Conservation (phyloP, 1,139 yeast genomes). For the Taphrina wiesneri region DNA sequence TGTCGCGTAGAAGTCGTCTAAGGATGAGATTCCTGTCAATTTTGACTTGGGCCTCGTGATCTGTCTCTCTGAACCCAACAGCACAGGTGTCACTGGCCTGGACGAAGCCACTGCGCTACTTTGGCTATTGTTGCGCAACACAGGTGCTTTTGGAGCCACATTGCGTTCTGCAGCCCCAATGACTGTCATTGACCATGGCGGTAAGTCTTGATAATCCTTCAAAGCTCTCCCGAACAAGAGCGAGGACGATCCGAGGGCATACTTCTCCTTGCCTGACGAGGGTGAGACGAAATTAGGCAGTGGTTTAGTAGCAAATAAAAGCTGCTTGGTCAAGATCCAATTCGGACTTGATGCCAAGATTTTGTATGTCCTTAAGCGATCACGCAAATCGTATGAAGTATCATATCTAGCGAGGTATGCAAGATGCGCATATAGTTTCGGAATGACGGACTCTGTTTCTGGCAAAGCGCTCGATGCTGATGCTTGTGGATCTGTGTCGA, state of each 20-base stretch:
- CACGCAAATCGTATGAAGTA: slow-evolving; percentile 73
- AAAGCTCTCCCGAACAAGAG: slow-evolving; percentile 46
- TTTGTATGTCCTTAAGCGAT: slow-evolving; percentile 73
- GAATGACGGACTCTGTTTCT: slow-evolving; percentile 42
- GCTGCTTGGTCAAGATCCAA: slow-evolving; percentile 57
- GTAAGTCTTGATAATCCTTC: slow-evolving; percentile 41
- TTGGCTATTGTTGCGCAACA: slow-evolving; percentile 15
- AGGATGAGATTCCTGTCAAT: slow-evolving; percentile 40
- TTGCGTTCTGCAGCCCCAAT: slow-evolving; percentile 38
- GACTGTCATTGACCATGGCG: slow-evolving; percentile 40
- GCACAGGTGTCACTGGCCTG: slow-evolving; percentile 23
- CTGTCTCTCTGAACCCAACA: slow-evolving; percentile 18
- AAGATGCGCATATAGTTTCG: slow-evolving; percentile 58
- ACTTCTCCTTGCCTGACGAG: slow-evolving; percentile 36
- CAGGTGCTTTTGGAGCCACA: slow-evolving; percentile 21
- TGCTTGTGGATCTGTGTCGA: slow-evolving; percentile 37
- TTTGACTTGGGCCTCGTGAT: slow-evolving; percentile 34
- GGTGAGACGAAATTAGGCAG: slow-evolving; percentile 49
- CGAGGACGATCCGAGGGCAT: slow-evolving; percentile 45
- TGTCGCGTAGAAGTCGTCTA: slow-evolving; percentile 61
- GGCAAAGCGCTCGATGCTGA: slow-evolving; percentile 41
- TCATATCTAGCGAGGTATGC: slow-evolving; percentile 74
- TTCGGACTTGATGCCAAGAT: slow-evolving; percentile 51
- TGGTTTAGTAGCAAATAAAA: slow-evolving; percentile 79
- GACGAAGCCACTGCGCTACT: slow-evolving; percentile 21